These are phyloP conservation scores for Dimocarpus longan DNA, from an alignment of 345 rosid genomes.

Conservation along the genomic window DNA sequence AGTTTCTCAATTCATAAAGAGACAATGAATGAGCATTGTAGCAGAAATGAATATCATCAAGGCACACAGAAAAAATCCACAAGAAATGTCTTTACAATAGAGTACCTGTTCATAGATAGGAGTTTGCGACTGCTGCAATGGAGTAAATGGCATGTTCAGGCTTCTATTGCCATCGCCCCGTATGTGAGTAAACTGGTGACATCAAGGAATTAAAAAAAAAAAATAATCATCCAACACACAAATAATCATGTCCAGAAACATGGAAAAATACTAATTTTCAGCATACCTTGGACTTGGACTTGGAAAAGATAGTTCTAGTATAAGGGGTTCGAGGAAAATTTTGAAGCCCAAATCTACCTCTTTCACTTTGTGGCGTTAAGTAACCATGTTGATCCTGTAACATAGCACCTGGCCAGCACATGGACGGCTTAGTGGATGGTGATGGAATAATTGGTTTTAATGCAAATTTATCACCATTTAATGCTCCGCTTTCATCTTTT, in stretches of 20 bases:
- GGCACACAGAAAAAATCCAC: background rate
- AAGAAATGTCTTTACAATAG: slow-evolving; percentile 15
- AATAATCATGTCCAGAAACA: slow-evolving; percentile 9
- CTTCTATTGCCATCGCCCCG: slow-evolving; percentile 47
- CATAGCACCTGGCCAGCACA: slow-evolving; percentile 90
- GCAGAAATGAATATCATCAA: slow-evolving; percentile 3
- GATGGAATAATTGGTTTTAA: slow-evolving; percentile 48
- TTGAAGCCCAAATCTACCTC: slow-evolving; percentile 58
- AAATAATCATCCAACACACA: slow-evolving; percentile 13
- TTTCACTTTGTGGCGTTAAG: slow-evolving; percentile 70
- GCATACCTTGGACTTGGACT: slow-evolving; percentile 42
- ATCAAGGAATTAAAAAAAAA: slow-evolving; percentile 15
- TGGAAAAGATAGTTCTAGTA: slow-evolving; percentile 65
- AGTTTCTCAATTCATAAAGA: background rate
- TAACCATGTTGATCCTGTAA: slow-evolving; percentile 56
- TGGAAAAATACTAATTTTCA: slow-evolving; percentile 2
- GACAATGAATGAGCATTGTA: background rate
- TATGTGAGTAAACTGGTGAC: slow-evolving; percentile 45
- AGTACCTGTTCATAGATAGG: slow-evolving; percentile 61
- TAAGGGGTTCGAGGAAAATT: slow-evolving; percentile 80
- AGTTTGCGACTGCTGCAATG: slow-evolving; percentile 51
- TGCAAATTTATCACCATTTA: slow-evolving; percentile 37
- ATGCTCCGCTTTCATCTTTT: slow-evolving; percentile 47
- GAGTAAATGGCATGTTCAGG: slow-evolving; percentile 40
- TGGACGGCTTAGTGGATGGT: slow-evolving; percentile 54